These are phyloP conservation scores for Syzygium oleosum DNA, from an alignment of 345 rosid genomes.

Conservation along the genomic window DNA sequence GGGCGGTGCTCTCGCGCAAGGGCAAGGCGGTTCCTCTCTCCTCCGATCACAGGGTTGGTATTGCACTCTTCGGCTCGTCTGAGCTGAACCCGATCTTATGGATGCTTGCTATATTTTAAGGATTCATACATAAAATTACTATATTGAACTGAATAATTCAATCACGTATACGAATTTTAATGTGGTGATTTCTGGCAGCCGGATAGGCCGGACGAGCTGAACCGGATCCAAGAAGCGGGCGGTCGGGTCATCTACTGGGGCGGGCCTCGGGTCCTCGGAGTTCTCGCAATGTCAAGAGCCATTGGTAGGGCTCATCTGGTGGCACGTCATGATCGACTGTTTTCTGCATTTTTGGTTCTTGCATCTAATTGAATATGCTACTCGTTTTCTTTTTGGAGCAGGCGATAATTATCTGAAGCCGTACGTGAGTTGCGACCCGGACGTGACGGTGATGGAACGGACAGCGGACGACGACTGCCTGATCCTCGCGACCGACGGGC, in stretches of 20 bases:
- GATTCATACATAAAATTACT: background rate
- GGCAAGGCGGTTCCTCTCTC: constrained; percentile 71
- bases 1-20: constrained; percentile 82
- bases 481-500: constrained; percentile 74
- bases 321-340: background rate
- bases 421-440: constrained; percentile 77
- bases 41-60: constrained; percentile 69
- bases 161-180: background rate
- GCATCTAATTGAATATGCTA: background rate
- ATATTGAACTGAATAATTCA: background rate
- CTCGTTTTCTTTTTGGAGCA: background rate
- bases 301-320: constrained; percentile 37
- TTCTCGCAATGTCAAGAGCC: constrained; percentile 87
- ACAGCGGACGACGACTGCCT: constrained; percentile 67
- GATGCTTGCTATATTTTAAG: background rate
- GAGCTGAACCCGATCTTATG: background rate
- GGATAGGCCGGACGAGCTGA: constrained; percentile 80
- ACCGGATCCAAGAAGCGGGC: constrained; percentile 70
- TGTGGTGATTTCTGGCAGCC: constrained; percentile 33
- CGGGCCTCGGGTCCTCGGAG: constrained; percentile 75
- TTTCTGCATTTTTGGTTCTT: background rate
- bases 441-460: constrained; percentile 58
- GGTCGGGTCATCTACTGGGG: constrained; percentile 94
- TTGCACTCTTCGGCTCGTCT: background rate
- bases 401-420: constrained; percentile 91